A percentile compares a stretch with the other conserved stretches of the same genome.
Evolutionary conservation across 2,329 filamentous ascomycete genomes (phyloP).

Genomic region (Aspergillus fumigatiaffinis): DNA sequence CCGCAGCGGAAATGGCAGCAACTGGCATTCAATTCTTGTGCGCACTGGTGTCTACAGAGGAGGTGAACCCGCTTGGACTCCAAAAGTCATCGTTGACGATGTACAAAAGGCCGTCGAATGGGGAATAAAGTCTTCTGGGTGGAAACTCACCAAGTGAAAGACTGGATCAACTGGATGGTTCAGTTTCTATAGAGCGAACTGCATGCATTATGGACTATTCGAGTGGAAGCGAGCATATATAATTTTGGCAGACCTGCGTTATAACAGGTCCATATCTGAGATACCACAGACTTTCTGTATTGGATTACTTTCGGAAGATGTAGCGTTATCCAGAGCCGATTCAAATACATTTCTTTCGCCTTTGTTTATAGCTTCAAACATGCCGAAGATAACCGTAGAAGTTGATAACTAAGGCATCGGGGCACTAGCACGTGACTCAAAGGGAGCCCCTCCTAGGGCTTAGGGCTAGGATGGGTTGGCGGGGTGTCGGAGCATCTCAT

Average conservation of each 20-base stretch:
- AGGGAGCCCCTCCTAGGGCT: constrained; percentile 30
- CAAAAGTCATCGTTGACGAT: constrained; percentile 65
- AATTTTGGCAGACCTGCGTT: neutral
- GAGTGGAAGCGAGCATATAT: neutral
- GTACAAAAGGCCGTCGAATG: constrained; percentile 74
- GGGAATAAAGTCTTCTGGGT: constrained; percentile 59
- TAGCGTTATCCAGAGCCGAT: neutral
- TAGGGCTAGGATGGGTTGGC: constrained; percentile 26
- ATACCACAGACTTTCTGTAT: neutral
- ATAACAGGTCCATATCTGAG: neutral
- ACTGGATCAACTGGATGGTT: neutral
- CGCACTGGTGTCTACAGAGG: constrained; percentile 71
- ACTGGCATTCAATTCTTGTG: constrained; percentile 75
- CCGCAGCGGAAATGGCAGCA: constrained; percentile 60
- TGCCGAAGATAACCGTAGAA: neutral
- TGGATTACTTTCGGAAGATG: neutral
- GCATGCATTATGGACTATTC: neutral
- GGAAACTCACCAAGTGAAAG: constrained; percentile 15
- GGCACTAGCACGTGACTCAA: neutral
- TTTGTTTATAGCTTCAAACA: no score
- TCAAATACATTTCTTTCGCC: no score
- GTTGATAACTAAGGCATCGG: neutral
- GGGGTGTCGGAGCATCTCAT: constrained; percentile 26
- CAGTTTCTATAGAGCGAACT: neutral
- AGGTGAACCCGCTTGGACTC: constrained; percentile 56